A percentile compares a stretch with the other conserved stretches of the same genome.
Conservation (phyloP, 176 grass and related monocot genomes). For the Dactylis glomerata region DNA sequence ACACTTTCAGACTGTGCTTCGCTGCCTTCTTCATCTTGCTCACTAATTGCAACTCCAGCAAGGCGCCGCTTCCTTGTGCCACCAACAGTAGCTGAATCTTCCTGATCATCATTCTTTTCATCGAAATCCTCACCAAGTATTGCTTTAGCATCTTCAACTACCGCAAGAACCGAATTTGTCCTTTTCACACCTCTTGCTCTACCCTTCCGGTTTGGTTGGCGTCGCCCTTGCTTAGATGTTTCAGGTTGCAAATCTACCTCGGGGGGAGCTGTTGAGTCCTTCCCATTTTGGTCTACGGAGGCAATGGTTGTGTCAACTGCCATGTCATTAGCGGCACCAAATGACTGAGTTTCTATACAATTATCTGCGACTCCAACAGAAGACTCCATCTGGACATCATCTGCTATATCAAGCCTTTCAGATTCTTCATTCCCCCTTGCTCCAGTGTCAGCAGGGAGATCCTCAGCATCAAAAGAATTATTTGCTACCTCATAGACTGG, state of each 20-base stretch:
- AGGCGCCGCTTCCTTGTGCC: slow-evolving; percentile 62
- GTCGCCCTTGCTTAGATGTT: slow-evolving; percentile 46
- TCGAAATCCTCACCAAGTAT: slow-evolving; percentile 50
- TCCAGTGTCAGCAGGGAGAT: slow-evolving; percentile 39
- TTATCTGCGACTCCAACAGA: slow-evolving; percentile 89
- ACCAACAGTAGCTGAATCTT: slow-evolving; percentile 35
- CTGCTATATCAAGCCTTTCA: slow-evolving; percentile 38
- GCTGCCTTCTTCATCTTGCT: slow-evolving; percentile 62
- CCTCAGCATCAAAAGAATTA: slow-evolving; percentile 43
- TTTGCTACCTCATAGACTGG: slow-evolving; percentile 54
- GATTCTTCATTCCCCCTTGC: slow-evolving; percentile 45
- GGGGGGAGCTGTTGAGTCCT: slow-evolving; percentile 35
- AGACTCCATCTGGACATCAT: slow-evolving; percentile 52
- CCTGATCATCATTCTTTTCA: slow-evolving; percentile 54
- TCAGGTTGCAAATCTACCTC: slow-evolving; percentile 45
- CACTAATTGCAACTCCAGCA: slow-evolving; percentile 42
- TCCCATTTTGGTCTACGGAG: slow-evolving; percentile 53
- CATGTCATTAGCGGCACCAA: slow-evolving; percentile 33
- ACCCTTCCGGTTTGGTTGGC: slow-evolving; percentile 28
- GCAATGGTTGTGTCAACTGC: slow-evolving; percentile 32
- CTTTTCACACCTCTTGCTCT: slow-evolving; percentile 55
- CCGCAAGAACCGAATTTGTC: slow-evolving; percentile 52
- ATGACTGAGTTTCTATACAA: slow-evolving; percentile 42
- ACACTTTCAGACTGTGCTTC: slow-evolving; percentile 77
- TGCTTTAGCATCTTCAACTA: slow-evolving; percentile 78